Evolutionary conservation across 1,284 basidiomycete genomes (phyloP).

Genomic region (Termitomyces sp.): DNA sequence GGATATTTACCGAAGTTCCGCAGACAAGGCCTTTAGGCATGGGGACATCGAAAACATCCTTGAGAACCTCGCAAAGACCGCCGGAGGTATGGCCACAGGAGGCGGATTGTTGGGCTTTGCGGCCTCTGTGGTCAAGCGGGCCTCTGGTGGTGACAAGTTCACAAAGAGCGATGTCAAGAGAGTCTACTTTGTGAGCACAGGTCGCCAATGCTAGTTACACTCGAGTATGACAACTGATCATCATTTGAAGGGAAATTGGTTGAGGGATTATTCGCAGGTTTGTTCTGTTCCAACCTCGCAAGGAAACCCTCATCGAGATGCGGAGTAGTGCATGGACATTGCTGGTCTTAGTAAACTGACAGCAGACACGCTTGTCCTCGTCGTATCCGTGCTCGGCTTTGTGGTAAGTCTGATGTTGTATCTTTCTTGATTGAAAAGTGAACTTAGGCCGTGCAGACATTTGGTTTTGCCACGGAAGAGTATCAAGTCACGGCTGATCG

Average conservation of each 20-base stretch:
- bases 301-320: conserved; percentile 14
- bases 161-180: conserved; percentile 54
- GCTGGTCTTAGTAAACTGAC: conserved; percentile 58
- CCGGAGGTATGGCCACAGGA: conserved; percentile 41
- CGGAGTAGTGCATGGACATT: conserved; percentile 68
- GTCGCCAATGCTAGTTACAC: background rate
- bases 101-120: conserved; percentile 48
- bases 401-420: conserved; percentile 40
- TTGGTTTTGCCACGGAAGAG: conserved; percentile 70
- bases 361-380: conserved; percentile 67
- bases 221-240: background rate
- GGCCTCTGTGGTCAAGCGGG: conserved; percentile 39
- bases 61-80: conserved; percentile 52
- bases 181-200: conserved; percentile 55
- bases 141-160: conserved; percentile 54
- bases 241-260: conserved; percentile 52
- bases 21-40: conserved; percentile 71
- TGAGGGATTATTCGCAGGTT: conserved; percentile 60
- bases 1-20: conserved; percentile 3
- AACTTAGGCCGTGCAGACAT: conserved; percentile 36
- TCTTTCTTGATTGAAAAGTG: background rate
- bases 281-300: background rate
- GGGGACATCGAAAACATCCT: conserved; percentile 69
- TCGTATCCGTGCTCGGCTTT: conserved; percentile 69
- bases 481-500: conserved; percentile 81